Base-by-base conservation (phyloP, 2,329 filamentous ascomycete species). In the Fonsecaea multimorphosa region DNA sequence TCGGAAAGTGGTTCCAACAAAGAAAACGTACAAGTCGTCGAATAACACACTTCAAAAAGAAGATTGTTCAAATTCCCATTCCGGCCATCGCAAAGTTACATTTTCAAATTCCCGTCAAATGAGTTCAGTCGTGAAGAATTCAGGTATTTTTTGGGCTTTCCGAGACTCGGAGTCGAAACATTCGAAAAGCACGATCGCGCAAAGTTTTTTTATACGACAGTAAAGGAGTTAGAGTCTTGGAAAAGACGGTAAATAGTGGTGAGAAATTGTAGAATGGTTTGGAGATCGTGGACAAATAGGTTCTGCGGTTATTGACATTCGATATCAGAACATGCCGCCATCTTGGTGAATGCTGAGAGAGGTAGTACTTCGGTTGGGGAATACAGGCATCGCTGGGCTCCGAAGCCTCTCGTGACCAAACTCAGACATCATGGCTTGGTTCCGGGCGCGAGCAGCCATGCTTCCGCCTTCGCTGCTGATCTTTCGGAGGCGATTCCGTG, bases 391-490 rank as follows among this genome's bases (percentile, higher is more conserved):
- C 29, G 64, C 65, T 2, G 70, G 70, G 31, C 70, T 72, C 9
- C 62, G 63, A 61, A 66, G 61, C 44, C 64, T 65, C 44, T 72
- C 69, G 11, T 64, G 65, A 22, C 63, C 54, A 70, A 70, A 68
- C 46, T 72, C 71, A 4, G 71, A 71, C 56, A 73, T 68, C 66
- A 78, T 73, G 16, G 75, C 72, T 60, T 80, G 78, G 63, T 80
- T 78, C 31, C 79, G 74, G n/a, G 81, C 79, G 54, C 77, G 78
- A 6, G 76, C 77, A 58, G 82, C 79, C 64, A 85, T 73, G 59
- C 78, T 81, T 22, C 78, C 82, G 27, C 82, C 82, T 69, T 84
- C 83, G 67, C 82, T 84, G 5, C 80, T 81, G 12, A 77, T 78
- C 72, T 85, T 84, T 61, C 82, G 78, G 22, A 84, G 71, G 61